Conservation (phyloP, 805 yeast species). For the Candida dendrica region DNA sequence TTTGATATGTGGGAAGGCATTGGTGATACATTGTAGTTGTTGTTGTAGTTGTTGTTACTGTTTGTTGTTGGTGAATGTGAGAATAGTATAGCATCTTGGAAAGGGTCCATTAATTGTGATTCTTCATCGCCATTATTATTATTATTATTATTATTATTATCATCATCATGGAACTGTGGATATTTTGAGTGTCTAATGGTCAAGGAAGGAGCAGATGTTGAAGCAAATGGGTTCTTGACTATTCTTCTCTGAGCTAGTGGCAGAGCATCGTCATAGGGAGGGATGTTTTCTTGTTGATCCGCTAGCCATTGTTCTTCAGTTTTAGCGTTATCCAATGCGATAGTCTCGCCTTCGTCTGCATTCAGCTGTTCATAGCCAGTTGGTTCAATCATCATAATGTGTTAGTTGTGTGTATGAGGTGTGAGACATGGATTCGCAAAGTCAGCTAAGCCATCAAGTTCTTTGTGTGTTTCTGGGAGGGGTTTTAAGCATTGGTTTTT, state of each 20-base stretch:
- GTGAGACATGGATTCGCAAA: too few species aligned
- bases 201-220: conserved; percentile 8
- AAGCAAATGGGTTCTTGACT: conserved; percentile 3
- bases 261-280: conserved; percentile 1
- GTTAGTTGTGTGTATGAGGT: too few species aligned
- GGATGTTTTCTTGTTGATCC: conserved; percentile 2
- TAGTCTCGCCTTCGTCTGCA: neutral
- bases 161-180: conserved; percentile 1
- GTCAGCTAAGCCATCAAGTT: too few species aligned
- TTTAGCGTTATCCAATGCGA: neutral
- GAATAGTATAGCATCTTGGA: neutral
- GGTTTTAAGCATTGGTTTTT: too few species aligned
- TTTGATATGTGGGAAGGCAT: too few species aligned
- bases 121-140: too few species aligned
- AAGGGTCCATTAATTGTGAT: conserved; percentile 1
- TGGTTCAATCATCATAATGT: neutral
- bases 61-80: too few species aligned
- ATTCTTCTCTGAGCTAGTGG: conserved; percentile 1
- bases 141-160: too few species aligned
- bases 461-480: too few species aligned
- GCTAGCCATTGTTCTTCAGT: conserved; percentile 6
- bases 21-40: too few species aligned
- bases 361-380: conserved; percentile 3
- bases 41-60: too few species aligned
- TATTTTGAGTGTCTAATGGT: neutral